Conservation (phyloP, 768 basidiomycete species). For the Boletus edulis region DNA sequence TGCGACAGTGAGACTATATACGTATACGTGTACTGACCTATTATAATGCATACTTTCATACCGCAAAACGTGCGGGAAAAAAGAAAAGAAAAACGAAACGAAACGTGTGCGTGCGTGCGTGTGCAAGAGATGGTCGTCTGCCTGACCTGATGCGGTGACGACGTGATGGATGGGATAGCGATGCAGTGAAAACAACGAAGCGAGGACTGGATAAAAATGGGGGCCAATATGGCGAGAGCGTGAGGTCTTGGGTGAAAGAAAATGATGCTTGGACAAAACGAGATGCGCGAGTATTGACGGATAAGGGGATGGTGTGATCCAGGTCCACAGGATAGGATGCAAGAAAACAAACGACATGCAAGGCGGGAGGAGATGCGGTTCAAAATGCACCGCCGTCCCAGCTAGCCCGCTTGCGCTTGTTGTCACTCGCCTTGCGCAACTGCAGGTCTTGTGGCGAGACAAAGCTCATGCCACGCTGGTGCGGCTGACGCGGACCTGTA, state of each 20-base stretch:
- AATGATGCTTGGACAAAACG: slow-evolving; percentile 4
- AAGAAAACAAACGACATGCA: background rate
- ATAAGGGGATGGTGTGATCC: slow-evolving; percentile 7
- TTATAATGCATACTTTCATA: slow-evolving; percentile 30
- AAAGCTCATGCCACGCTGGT: slow-evolving; percentile 52
- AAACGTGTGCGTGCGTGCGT: slow-evolving; percentile 8
- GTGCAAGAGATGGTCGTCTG: slow-evolving; percentile 9
- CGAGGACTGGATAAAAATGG: background rate
- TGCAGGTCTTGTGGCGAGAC: slow-evolving; percentile 53
- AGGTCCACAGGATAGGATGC: slow-evolving; percentile 7
- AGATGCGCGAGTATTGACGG: slow-evolving; percentile 12
- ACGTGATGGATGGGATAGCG: slow-evolving; percentile 24
- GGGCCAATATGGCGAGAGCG: slow-evolving; percentile 5
- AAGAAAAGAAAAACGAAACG: background rate
- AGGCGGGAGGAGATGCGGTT: background rate
- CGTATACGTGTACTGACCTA: slow-evolving; percentile 19
- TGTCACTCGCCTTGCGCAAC: slow-evolving; percentile 45
- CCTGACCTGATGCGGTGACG: slow-evolving; percentile 2
- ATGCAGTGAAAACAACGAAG: slow-evolving; percentile 18
- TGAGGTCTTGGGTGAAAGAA: background rate
- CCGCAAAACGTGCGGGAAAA: slow-evolving; percentile 7
- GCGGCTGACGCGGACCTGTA: slow-evolving; percentile 15
- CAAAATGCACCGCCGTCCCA: slow-evolving; percentile 48
- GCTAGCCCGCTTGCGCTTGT: slow-evolving; percentile 57
- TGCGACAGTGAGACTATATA: slow-evolving; percentile 30